Base-by-base conservation (phyloP, 2,329 filamentous ascomycete genomes). In the Neofusicoccum sp. region DNA sequence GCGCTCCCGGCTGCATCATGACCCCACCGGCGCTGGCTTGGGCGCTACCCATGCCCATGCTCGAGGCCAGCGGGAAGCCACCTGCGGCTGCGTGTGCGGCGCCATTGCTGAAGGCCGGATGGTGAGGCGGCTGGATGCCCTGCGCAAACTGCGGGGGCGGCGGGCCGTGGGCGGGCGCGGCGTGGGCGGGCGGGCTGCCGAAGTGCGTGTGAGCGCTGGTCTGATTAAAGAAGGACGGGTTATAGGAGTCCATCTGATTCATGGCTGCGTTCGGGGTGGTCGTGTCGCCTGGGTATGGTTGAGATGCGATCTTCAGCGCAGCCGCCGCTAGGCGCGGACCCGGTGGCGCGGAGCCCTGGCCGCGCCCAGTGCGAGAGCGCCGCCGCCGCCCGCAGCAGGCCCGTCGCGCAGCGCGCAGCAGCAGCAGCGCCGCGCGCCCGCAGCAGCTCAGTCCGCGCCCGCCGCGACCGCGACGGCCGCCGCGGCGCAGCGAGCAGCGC, bases 1-100 rank as follows among this genome's bases (percentile, higher is more conserved):
- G 69, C 66, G 68, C 69, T 68, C 72, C 72, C 58, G 71, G 71
- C 72, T 73, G 73, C 71, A 75, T 75, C 70, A 72, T 69, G 67
- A 70, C 70, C 70, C 68, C 68, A 62, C 59, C 56, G 64, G 69
- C 62, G 58, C 56, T 45, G 54, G 54, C 54, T 58, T 58, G 54
- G 54, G 54, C 34, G 63, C 64, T 66, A 63, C 64, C 63, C 61
- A 63, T 68, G 61, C 65, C 67, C 69, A 71, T 67, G 68, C 54
- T 69, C 64, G 64, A 65, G 29, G 48, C 48, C 56, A 64, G 48
- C 62, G 72, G 67, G 47, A 66, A 64, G 62, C 54, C 54, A 58
- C 54, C 54, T 29, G 28, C 54, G 54, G 28, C 37, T 31, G 39
- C 52, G 44, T 37, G 49, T 54, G 61, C 66, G 67, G 70, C 67